phyloP scores from a whole-genome alignment of 23 red algal species.

The Agarophyton chilense region DNA sequence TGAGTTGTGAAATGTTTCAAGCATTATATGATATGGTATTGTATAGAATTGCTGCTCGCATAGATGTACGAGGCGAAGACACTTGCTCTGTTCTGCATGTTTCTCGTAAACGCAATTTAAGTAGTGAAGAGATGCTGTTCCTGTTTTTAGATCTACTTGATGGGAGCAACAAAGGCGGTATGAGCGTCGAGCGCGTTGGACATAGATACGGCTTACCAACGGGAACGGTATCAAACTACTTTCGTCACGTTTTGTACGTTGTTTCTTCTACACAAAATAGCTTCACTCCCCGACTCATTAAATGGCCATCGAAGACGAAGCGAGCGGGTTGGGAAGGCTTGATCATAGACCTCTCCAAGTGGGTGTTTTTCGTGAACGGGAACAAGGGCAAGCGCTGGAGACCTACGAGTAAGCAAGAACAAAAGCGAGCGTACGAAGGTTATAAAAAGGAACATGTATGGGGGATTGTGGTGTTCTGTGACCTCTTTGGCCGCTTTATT shows the following conservation, averaged over 20 bases:
- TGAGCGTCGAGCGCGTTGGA: neutral
- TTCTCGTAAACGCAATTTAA: too few species aligned
- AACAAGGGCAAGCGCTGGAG: constrained; percentile 24
- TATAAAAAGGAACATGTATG: too few species aligned
- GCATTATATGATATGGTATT: too few species aligned
- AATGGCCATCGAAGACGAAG: neutral
- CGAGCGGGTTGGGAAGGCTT: neutral
- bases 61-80: too few species aligned
- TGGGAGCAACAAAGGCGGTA: neutral
- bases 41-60: too few species aligned
- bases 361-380: constrained; percentile 18
- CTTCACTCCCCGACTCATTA: neutral
- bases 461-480: neutral
- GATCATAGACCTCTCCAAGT: neutral
- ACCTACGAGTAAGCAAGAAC: neutral
- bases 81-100: too few species aligned
- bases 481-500: constrained; percentile 14
- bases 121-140: neutral
- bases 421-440: too few species aligned
- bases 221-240: too few species aligned
- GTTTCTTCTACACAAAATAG: neutral
- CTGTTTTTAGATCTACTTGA: neutral
- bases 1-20: too few species aligned
- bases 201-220: neutral
- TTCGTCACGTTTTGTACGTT: neutral